Percentiles rank a stretch among this genome's conserved stretches.
These are phyloP conservation scores for Aspergillus ochraceus DNA, from an alignment of 2,329 filamentous ascomycete species.

Conservation along the genomic window DNA sequence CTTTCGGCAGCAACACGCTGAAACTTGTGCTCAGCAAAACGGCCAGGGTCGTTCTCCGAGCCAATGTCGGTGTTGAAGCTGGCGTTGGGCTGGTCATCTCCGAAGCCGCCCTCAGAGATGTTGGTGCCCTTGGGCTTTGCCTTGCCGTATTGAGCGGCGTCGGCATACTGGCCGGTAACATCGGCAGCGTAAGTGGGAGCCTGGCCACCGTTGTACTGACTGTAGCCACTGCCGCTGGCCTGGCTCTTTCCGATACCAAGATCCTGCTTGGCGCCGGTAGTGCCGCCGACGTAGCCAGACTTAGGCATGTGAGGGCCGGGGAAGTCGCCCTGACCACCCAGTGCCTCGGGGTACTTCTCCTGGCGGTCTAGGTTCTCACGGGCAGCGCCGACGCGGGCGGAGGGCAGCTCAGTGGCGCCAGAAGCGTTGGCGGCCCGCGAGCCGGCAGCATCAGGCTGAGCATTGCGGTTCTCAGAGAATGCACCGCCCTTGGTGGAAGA, in stretches of 20 bases:
- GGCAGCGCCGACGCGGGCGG: slow-evolving; percentile 48
- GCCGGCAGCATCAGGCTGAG: slow-evolving; percentile 52
- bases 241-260: slow-evolving; percentile 21
- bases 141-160: slow-evolving; percentile 28
- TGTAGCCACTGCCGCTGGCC: slow-evolving; percentile 29
- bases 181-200: neutral
- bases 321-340: slow-evolving; percentile 40
- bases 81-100: slow-evolving; percentile 45
- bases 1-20: slow-evolving; percentile 31
- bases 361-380: slow-evolving; percentile 47
- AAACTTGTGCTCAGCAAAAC: slow-evolving; percentile 45
- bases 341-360: slow-evolving; percentile 43
- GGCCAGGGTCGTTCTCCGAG: slow-evolving; percentile 55
- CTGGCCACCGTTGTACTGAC: slow-evolving; percentile 20
- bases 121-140: slow-evolving; percentile 54
- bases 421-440: slow-evolving; percentile 57
- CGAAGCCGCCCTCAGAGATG: slow-evolving; percentile 50
- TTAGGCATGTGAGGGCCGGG: slow-evolving; percentile 35
- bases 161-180: slow-evolving; percentile 24
- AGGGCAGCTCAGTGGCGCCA: slow-evolving; percentile 50
- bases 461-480: slow-evolving; percentile 61
- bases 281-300: slow-evolving; percentile 37
- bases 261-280: slow-evolving; percentile 32
- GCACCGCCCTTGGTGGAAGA: slow-evolving; percentile 61
- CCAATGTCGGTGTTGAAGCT: slow-evolving; percentile 57